Base-by-base conservation (phyloP, 1,284 basidiomycete species). In the Amylostereum areolatum region DNA sequence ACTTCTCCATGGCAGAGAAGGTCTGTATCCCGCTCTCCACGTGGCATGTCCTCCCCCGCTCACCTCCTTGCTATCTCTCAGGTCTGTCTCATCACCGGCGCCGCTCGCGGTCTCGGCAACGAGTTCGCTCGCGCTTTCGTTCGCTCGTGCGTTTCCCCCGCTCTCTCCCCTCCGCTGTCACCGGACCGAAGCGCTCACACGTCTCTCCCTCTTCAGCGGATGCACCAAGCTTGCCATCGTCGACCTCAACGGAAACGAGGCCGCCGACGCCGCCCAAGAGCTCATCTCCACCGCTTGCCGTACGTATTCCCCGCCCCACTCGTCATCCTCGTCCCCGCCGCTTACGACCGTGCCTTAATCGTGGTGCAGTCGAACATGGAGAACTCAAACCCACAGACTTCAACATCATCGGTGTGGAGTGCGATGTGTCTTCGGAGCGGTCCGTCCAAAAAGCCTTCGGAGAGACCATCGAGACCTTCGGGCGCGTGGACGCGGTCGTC, bases 41-140 rank as follows among this genome's bases (percentile, higher is more conserved):
- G 35, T 35, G 11, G 9, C 31, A 30, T 31, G 4, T 10, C 32
- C 28, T 41, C 41, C 43, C 34, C 34, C 39, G 29, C 18, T 12
- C 9, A 35, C 36, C 27, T 10, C 18, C 3, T 12, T 24, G 10
- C 9, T 31, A 5, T 41, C 7, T 36, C 30, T 11, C 53, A 97
- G 85, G 92, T 95, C 44, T 93, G 89, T 69, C 73, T 96, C 57
- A 83, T 98, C 49, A 98, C 95, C n/a, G 95, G 95, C 47, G 96
- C 87, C 47, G 95, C 92, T 12, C 79, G 90, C 59, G 95, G 95
- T 10, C 71, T 97, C 34, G 93, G 93, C 11, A 80, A 89, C 60
- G 84, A 92, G 66, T 92, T 97, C 66, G 92, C 90, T 59, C 81
- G 85, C 48, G 92, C 92, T 6, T 92, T 97, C 66, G 64, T 95